These are phyloP conservation scores for Vigna unguiculata DNA, from an alignment of 306 rosid species.

Conservation along the genomic window DNA sequence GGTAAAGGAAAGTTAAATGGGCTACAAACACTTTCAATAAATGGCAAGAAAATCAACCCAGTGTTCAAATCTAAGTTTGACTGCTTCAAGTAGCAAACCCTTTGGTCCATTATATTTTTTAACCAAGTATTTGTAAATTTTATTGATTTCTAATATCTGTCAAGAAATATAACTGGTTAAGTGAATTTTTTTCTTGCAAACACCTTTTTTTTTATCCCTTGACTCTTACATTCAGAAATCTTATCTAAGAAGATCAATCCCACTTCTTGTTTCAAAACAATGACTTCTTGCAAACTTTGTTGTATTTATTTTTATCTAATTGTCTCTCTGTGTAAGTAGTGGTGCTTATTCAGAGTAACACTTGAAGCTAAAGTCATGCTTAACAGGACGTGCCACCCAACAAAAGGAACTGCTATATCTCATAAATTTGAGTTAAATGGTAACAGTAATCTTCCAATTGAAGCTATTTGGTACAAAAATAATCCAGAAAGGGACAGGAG, in stretches of 20 bases:
- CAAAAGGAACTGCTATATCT: constrained; percentile 32
- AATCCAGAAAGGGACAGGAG: constrained; percentile 36
- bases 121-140: too few species aligned
- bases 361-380: constrained; percentile 74
- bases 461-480: constrained; percentile 40
- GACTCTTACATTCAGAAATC: too few species aligned
- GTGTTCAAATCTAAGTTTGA: constrained; percentile 49
- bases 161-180: too few species aligned
- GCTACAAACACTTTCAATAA: constrained; percentile 50
- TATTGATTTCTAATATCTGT: too few species aligned
- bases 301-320: background rate
- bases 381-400: constrained; percentile 72
- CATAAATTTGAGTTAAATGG: constrained; percentile 41
- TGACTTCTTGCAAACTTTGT: too few species aligned
- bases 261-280: too few species aligned
- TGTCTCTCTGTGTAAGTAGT: background rate
- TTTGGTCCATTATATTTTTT: too few species aligned
- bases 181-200: too few species aligned
- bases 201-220: too few species aligned
- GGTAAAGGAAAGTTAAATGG: constrained; percentile 77
- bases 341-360: constrained; percentile 52
- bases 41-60: constrained; percentile 26
- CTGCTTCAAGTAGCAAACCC: constrained; percentile 14
- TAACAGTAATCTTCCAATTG: constrained; percentile 37
- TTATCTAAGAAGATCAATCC: too few species aligned